phyloP scores from a whole-genome alignment of 768 basidiomycete genomes.

The Suillus americanus region DNA sequence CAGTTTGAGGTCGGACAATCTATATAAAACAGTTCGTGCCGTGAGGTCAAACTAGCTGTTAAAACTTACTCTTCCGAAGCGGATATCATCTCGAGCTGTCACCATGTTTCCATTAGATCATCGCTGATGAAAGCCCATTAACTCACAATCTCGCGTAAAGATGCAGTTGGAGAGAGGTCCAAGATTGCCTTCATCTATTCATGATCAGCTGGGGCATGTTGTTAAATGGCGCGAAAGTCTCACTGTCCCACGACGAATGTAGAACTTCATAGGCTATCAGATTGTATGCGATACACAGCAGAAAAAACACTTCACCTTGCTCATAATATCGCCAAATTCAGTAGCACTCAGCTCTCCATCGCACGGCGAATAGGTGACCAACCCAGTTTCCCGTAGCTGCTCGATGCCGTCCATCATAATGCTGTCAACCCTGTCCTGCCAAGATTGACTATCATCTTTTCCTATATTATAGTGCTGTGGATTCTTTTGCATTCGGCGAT shows the following conservation, averaged over 20 bases:
- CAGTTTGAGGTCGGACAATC: conserved; percentile 67
- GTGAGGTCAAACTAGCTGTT: neutral
- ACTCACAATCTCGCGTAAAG: conserved; percentile 67
- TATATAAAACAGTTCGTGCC: conserved; percentile 26
- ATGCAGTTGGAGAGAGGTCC: conserved; percentile 52
- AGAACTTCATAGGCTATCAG: conserved; percentile 48
- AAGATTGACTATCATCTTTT: conserved; percentile 54
- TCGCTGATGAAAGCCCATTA: neutral
- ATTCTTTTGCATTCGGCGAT: conserved; percentile 82
- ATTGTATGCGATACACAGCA: conserved; percentile 7
- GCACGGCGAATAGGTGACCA: conserved; percentile 49
- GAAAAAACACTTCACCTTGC: conserved; percentile 53
- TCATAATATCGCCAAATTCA: conserved; percentile 84
- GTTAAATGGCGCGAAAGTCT: conserved; percentile 11
- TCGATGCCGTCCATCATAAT: conserved; percentile 68
- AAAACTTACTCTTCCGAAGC: conserved; percentile 61
- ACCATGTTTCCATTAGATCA: conserved; percentile 1
- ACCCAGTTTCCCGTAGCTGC: conserved; percentile 57
- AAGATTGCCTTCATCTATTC: conserved; percentile 70
- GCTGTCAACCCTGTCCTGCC: conserved; percentile 71
- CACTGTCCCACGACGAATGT: conserved; percentile 71
- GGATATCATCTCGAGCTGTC: conserved; percentile 64
- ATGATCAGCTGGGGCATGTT: conserved; percentile 7
- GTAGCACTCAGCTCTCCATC: conserved; percentile 56
- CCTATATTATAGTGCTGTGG: conserved; percentile 71